These are phyloP conservation scores for Penicillium pancosmium DNA, from an alignment of 495 filamentous ascomycete species.

Conservation along the genomic window DNA sequence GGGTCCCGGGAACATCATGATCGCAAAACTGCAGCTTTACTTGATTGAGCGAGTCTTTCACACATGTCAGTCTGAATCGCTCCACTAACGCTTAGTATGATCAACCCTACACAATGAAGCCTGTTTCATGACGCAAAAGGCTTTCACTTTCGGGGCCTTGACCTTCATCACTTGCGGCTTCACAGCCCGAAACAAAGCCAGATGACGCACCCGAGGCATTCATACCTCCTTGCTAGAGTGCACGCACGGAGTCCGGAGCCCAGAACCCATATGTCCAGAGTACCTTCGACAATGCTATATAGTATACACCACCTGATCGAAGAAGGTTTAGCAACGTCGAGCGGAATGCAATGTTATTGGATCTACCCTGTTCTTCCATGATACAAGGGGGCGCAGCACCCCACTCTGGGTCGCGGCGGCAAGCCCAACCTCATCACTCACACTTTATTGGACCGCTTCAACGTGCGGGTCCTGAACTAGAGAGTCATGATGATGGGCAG, in stretches of 20 bases:
- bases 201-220: background rate
- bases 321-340: background rate
- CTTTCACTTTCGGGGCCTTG: background rate
- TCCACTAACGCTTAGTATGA: background rate
- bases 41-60: background rate
- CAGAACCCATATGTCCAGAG: background rate
- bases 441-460: slow-evolving; percentile 3
- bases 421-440: background rate
- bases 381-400: slow-evolving; percentile 1
- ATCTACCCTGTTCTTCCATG: background rate
- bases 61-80: too few relatives aligned
- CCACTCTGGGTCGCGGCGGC: slow-evolving; percentile 1
- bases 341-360: background rate
- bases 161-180: background rate
- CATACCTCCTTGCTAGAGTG: background rate
- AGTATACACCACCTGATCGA: background rate
- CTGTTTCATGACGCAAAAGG: background rate
- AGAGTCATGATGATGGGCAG: background rate
- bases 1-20: background rate
- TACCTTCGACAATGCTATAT: background rate
- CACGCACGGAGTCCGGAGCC: background rate
- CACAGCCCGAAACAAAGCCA: background rate
- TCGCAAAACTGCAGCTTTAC: background rate
- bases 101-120: background rate
- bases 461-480: background rate